Evolutionary conservation across 768 basidiomycete genomes (phyloP), one percentile per base, ranked within the genome.

Genomic region (Agaricus sinodeliciosus): DNA sequence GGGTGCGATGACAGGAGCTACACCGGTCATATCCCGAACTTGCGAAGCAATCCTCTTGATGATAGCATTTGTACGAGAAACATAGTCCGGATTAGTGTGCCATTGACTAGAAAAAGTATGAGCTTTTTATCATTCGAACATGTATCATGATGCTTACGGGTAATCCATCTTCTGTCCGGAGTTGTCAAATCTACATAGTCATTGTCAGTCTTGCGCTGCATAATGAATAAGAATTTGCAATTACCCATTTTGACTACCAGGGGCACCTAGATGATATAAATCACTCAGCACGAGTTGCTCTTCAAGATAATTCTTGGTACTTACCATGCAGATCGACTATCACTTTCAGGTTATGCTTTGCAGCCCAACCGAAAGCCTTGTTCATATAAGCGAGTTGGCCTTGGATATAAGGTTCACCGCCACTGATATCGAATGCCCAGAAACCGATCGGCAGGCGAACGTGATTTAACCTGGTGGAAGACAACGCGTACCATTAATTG

Each of bases 381-480:
- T 71, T 57, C 8, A 90, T 67, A 66, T 85, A 89, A 7, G 80
- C 74, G 9, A 85, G 68, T 62, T 90, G 87, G 6, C 88, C 88
- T 66, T 82, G 79, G 51, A 89, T 77, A 63, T 77, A 90, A 2
- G 90, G 90, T 60, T 91, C 85, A 2, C 87, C 87, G 11, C 73
- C 72, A 11, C 76, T 73, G 16, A 91, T 80, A 42, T 92, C 88
- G 59, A 84, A 91, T 4, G 87, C 89, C 89, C 89, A 94, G 66
- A 87, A 94, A 7, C 90, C 92, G 36, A 94, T 87, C 16, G 89
- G 88, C 37, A 91, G 62, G 36, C 89, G 82, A 51, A 92, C 84
- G 63, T 90, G 87, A 62, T 90, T 91, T 42, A 90, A 70, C 12
- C 87, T 87, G 58, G 7, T 16, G 58, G 52, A 42, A 2, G 42